A percentile compares a stretch with the other conserved stretches of the same genome.
Evolutionary conservation across 225 moss, liverwort and hornwort species (phyloP).

Genomic region (Lunularia cruciata): DNA sequence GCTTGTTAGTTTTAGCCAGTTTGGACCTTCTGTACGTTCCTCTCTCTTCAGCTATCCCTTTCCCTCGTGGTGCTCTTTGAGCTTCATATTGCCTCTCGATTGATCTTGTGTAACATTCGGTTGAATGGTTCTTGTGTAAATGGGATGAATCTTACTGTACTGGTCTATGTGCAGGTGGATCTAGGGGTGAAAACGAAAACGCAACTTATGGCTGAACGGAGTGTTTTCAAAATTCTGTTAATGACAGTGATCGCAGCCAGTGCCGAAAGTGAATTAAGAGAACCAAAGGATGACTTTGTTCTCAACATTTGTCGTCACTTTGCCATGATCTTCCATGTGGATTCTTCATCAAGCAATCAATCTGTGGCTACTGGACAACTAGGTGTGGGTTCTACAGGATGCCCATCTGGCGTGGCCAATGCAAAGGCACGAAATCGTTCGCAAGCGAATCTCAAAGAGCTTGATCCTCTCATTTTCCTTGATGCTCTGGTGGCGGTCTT

Average conservation of each 20-base stretch:
- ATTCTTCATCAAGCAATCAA: constrained; percentile 80
- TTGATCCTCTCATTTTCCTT: constrained; percentile 95
- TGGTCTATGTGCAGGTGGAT: constrained; percentile 62
- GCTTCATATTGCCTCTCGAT: neutral
- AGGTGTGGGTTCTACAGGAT: constrained; percentile 39
- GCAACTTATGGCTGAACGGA: constrained; percentile 98
- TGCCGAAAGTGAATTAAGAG: constrained; percentile 88
- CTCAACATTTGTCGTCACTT: constrained; percentile 97
- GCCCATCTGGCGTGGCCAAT: constrained; percentile 62
- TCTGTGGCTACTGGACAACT: constrained; percentile 57
- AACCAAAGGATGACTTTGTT: constrained; percentile 98
- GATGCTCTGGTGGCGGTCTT: constrained; percentile 96
- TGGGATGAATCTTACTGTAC: neutral
- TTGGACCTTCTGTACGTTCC: no score
- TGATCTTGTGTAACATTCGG: no score
- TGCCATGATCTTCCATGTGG: constrained; percentile 98
- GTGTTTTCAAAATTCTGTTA: constrained; percentile 91
- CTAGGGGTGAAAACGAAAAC: constrained; percentile 99
- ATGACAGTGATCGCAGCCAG: constrained; percentile 99
- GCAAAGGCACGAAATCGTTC: constrained; percentile 74
- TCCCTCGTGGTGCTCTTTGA: neutral
- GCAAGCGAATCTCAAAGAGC: constrained; percentile 93
- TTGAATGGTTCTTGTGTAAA: no score
- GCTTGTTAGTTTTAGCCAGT: no score
- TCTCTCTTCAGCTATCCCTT: neutral